These are phyloP conservation scores for Ascochyta fabae DNA, from an alignment of 2,329 filamentous ascomycete species.

Conservation along the genomic window DNA sequence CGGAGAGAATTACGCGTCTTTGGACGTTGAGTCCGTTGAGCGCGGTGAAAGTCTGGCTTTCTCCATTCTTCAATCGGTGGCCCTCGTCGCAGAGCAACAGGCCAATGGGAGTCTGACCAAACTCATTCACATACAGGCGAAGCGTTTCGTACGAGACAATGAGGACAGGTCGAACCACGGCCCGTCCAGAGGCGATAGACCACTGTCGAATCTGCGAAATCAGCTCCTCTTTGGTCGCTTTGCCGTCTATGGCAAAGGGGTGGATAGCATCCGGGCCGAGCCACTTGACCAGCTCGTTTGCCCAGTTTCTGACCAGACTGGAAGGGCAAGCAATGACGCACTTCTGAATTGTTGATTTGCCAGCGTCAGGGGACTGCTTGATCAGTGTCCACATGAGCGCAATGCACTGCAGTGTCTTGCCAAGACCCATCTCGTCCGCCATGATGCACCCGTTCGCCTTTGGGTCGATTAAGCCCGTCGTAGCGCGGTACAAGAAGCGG, in stretches of 20 bases:
- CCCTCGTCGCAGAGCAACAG: conserved; percentile 95
- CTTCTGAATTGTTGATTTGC: conserved; percentile 91
- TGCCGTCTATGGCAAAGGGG: conserved; percentile 96
- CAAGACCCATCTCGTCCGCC: conserved; percentile 98
- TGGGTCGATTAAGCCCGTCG: conserved; percentile 92
- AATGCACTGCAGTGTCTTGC: conserved; percentile 97
- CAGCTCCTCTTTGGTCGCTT: conserved; percentile 92
- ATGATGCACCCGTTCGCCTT: conserved; percentile 98
- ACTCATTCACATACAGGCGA: conserved; percentile 85
- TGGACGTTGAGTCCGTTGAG: conserved; percentile 90
- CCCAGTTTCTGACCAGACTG: conserved; percentile 96
- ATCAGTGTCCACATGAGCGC: conserved; percentile 94
- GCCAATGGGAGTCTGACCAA: conserved; percentile 89
- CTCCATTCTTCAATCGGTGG: conserved; percentile 94
- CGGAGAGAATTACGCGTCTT: conserved; percentile 90
- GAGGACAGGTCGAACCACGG: conserved; percentile 88
- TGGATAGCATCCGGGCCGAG: conserved; percentile 88
- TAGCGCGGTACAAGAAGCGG: conserved; percentile 94
- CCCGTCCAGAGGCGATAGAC: conserved; percentile 88
- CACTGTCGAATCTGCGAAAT: conserved; percentile 91
- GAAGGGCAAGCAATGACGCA: conserved; percentile 96
- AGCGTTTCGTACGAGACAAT: conserved; percentile 98
- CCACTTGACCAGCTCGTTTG: conserved; percentile 96
- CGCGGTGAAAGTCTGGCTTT: conserved; percentile 92
- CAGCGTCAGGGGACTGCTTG: conserved; percentile 95